A percentile compares a stretch with the other conserved stretches of the same genome.
Evolutionary conservation across 2,329 filamentous ascomycete genomes (phyloP).

Genomic region (Fusarium protoensiforme): DNA sequence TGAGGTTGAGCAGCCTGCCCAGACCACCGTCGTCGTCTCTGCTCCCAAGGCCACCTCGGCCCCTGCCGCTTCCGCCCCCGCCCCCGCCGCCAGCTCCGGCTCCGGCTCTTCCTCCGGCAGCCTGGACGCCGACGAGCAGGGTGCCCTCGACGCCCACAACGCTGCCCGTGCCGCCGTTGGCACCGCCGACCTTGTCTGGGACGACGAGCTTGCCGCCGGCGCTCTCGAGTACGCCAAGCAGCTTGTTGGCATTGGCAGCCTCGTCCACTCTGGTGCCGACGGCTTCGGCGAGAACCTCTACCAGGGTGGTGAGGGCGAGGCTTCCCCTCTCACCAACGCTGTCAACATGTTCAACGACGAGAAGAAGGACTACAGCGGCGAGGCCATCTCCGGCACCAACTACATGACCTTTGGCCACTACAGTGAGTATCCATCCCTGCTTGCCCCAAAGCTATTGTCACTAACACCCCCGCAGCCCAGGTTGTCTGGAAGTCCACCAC

Average conservation of each 20-base stretch:
- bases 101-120: constrained; percentile 6
- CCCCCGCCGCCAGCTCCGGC: constrained; percentile 8
- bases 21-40: neutral
- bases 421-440: constrained; percentile 16
- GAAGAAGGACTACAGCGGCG: constrained; percentile 38
- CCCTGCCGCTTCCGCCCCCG: constrained; percentile 14
- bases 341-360: constrained; percentile 36
- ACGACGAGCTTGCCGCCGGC: constrained; percentile 32
- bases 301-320: constrained; percentile 25
- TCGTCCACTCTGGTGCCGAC: constrained; percentile 29
- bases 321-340: constrained; percentile 29
- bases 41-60: constrained; percentile 8
- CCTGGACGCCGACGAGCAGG: constrained; percentile 36
- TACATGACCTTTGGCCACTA: constrained; percentile 40
- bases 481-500: constrained; percentile 39
- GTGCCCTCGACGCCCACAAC: constrained; percentile 41
- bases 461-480: constrained; percentile 23
- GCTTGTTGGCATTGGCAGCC: constrained; percentile 30
- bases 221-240: constrained; percentile 40
- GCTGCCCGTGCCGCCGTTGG: constrained; percentile 37
- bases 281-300: constrained; percentile 42
- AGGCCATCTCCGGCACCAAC: constrained; percentile 33
- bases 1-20: neutral
- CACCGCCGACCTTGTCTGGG: constrained; percentile 32
- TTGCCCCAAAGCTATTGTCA: too few relatives aligned